Conservation (phyloP, 1,284 basidiomycete genomes). For the Inonotus hispidus region DNA sequence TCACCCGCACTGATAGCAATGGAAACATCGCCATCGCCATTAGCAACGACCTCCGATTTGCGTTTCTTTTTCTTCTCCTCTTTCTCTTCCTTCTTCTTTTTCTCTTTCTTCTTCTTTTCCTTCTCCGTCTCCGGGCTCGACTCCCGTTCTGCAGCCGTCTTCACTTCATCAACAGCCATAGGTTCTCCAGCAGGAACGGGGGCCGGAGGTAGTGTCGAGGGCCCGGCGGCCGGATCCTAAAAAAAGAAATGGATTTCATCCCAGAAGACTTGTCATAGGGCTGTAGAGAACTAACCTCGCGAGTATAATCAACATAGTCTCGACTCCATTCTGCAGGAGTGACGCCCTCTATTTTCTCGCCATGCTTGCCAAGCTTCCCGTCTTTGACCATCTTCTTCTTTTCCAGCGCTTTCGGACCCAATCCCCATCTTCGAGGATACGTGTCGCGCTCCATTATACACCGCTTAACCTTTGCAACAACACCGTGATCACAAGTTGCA, state of each 20-base stretch:
- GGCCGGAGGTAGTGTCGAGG: conserved; percentile 30
- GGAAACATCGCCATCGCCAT: conserved; percentile 36
- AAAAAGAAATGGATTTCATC: conserved; percentile 3
- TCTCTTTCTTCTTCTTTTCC: conserved; percentile 25
- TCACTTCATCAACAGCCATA: conserved; percentile 27
- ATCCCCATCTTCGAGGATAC: conserved; percentile 96
- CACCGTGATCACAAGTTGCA: conserved; percentile 97
- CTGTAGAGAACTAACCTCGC: conserved; percentile 38
- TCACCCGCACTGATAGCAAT: conserved; percentile 35
- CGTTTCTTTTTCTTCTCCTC: conserved; percentile 75
- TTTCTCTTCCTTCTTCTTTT: conserved; percentile 37
- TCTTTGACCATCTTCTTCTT: conserved; percentile 99
- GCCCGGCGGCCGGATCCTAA: conserved; percentile 42
- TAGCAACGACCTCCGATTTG: conserved; percentile 54
- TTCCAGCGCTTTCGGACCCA: conserved; percentile 93
- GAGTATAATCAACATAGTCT: conserved; percentile 90
- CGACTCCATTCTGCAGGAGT: conserved; percentile 91
- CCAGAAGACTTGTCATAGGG: neutral
- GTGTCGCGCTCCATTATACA: conserved; percentile 99
- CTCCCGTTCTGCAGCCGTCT: conserved; percentile 33
- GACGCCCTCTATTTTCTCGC: conserved; percentile 85
- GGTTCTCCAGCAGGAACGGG: conserved; percentile 24
- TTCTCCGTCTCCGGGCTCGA: conserved; percentile 26
- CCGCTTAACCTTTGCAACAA: conserved; percentile 98
- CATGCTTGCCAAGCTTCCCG: conserved; percentile 94